Base-by-base conservation (phyloP, 371 early-diverging fungal species). In the Actinomortierella wolfii region DNA sequence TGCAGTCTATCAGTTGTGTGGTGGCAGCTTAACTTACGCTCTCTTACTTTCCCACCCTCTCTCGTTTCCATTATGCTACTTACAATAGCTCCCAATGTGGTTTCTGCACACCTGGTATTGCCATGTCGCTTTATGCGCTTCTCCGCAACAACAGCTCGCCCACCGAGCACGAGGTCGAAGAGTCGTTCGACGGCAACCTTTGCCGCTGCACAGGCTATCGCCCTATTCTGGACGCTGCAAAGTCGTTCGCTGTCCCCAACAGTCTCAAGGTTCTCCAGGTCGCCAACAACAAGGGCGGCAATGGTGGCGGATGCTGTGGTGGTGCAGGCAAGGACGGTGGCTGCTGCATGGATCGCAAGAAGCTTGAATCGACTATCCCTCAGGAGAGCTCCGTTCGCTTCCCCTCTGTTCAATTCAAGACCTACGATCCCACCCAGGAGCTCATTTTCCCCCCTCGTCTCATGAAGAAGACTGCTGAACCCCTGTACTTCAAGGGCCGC, bases 201-300 rank as follows among this genome's bases (percentile, higher is more conserved):
- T 93, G 93, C 68, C 77, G 93, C 15, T 93, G 93, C 80, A 93
- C 93, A 2, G 93, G 93, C 23, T 93, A 93, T 61, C 62, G 92
- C 14, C 89, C 92, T 7, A 93, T 93, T 61, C 59, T 93, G 26
- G 91, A 91, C 40, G 91, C 90, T 15, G 91, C 89, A 49, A 90
- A 89, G 76, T 86, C 84, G 42, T 81, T 84, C 67, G 77, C 80
- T 14, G 69, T 61, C 23, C 64, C 60, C 42, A 47, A 26, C 60
- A 21, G 41, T n/a, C n/a, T 59, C 69, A 41, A 75, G 56, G 23
- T 18, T 48, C 18, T 58, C 58, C 18, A 70, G 76, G 14, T 41
- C 46, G 24, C 56, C 51, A 14, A 59, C 17, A 34, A 54, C 54
- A 20, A 42, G n/a, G 40, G 45, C 9, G 39, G 45, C 20, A 62